Evolutionary conservation across 352 stramenopile genomes (phyloP), one percentile per base, ranked within the genome.

Genomic region (Pythium folliculosum): DNA sequence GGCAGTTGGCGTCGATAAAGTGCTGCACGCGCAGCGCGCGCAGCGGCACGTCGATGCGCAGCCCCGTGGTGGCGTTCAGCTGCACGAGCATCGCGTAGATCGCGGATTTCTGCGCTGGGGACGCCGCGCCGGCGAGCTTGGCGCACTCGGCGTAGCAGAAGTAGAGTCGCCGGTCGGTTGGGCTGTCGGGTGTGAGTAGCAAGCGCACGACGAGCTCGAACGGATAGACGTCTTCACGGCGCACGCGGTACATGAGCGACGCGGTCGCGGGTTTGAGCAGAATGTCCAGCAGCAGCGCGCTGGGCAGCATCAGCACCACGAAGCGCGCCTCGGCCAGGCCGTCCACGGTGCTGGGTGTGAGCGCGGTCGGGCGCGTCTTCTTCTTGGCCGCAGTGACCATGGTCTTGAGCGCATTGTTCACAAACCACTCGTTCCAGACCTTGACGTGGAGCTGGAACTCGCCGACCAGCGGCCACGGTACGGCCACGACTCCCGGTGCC

Each of bases 361-460:
- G 48, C 43, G 48, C 22, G 1, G 49, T 35, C n/a, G 22, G 3
- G 3, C 9, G 21, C 2, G 12, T 58, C 35, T 50, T 57, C 2
- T 54, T 70, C 50, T 77, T 71, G 13, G 60, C 65, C 17, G 53
- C 44, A 14, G 14, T 48, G 14, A 71, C 9, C n/a, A 82, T 48
- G 9, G 61, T 43, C 25, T 63, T 56, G 6, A 43, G 27, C 65
- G 73, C 84, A 37, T 89, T 77, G 21, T 74, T 65, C 48, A 74
- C 81, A 63, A 91, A 74, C 65, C 79, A 89, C 43, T 75, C 71
- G 57, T 93, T 93, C 84, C 84, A 93, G n/a, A 76, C 45, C 27
- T 75, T 65, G 32, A 93, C 86, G 32, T 80, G 77, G 16, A 92
- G 75, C 32, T 88, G 67, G 16, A 93, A 57, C 21, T 77, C 63